Conservation (phyloP, 2,329 filamentous ascomycete species). For the Colletotrichum liriopes region DNA sequence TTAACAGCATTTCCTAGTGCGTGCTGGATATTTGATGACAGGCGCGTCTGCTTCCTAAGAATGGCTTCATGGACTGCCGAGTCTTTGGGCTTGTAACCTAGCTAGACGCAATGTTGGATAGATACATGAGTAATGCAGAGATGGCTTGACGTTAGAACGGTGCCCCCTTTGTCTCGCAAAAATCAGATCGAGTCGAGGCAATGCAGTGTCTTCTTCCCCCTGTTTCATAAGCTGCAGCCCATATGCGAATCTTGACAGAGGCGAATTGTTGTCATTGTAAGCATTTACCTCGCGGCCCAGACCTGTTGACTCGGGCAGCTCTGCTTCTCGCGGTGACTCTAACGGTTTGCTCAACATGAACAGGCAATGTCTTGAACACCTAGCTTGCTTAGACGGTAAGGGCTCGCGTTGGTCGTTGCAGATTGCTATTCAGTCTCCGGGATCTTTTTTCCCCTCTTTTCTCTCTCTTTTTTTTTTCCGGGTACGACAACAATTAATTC, state of each 20-base stretch:
- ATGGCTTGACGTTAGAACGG: constrained; percentile 34
- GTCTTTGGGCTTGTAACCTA: constrained; percentile 1
- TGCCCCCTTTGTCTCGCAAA: not conserved
- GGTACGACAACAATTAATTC: not conserved
- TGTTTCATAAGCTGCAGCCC: no score
- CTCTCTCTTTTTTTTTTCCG: no score
- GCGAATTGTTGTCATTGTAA: not conserved
- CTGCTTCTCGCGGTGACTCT: not conserved
- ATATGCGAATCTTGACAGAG: not conserved
- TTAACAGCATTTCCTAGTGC: constrained; percentile 7
- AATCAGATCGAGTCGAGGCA: no score
- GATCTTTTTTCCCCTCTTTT: no score
- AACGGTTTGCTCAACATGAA: not conserved
- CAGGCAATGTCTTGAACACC: not conserved
- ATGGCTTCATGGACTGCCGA: constrained; percentile 26
- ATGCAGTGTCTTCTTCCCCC: not conserved
- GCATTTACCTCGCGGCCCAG: not conserved
- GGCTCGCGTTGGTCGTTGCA: not conserved
- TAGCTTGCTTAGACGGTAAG: not conserved
- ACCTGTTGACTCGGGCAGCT: no score
- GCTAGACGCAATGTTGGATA: constrained; percentile 39
- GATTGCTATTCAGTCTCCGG: not conserved
- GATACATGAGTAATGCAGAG: constrained; percentile 42
- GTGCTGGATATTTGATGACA: constrained; percentile 34
- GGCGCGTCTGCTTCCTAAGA: constrained; percentile 31